phyloP scores from a whole-genome alignment of 2,329 filamentous ascomycete species.

The Curvularia lunata region DNA sequence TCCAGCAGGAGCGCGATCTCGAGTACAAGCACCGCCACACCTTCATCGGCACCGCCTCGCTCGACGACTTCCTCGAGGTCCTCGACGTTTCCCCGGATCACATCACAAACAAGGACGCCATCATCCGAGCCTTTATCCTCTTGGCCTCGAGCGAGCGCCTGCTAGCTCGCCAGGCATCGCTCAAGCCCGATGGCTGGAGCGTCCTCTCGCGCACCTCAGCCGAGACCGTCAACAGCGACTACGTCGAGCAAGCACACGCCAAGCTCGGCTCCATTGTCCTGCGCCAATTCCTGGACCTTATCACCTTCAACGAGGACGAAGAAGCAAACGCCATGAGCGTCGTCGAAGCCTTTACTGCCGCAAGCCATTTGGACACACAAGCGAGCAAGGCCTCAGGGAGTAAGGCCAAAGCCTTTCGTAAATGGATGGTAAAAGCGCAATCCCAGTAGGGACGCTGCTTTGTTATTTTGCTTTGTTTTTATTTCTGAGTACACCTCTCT shows the following conservation, averaged over 20 bases:
- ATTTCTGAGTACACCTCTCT: constrained; percentile 12
- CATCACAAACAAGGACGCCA: constrained; percentile 28
- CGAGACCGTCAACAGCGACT: constrained; percentile 28
- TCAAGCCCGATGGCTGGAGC: constrained; percentile 32
- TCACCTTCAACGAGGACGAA: constrained; percentile 32
- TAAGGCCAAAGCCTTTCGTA: constrained; percentile 36
- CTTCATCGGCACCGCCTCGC: constrained; percentile 42
- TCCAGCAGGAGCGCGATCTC: constrained; percentile 34
- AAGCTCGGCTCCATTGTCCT: constrained; percentile 39
- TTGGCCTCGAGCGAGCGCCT: constrained; percentile 38
- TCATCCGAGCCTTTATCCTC: constrained; percentile 34
- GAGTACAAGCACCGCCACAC: constrained; percentile 46
- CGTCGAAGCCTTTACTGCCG: constrained; percentile 39
- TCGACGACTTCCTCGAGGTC: constrained; percentile 38
- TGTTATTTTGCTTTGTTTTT: constrained; percentile 8
- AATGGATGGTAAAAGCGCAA: constrained; percentile 27
- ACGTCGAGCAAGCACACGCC: constrained; percentile 31
- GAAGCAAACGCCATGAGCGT: constrained; percentile 28
- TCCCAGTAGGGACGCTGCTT: constrained; percentile 8
- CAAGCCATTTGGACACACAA: constrained; percentile 34
- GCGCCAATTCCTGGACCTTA: constrained; percentile 34
- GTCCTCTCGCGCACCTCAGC: constrained; percentile 33
- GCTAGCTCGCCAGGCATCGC: constrained; percentile 33
- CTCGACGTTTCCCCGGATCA: constrained; percentile 31
- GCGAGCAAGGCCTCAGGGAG: constrained; percentile 22